These are phyloP conservation scores for Aquilaria sinensis DNA, from an alignment of 345 rosid species.

Conservation along the genomic window DNA sequence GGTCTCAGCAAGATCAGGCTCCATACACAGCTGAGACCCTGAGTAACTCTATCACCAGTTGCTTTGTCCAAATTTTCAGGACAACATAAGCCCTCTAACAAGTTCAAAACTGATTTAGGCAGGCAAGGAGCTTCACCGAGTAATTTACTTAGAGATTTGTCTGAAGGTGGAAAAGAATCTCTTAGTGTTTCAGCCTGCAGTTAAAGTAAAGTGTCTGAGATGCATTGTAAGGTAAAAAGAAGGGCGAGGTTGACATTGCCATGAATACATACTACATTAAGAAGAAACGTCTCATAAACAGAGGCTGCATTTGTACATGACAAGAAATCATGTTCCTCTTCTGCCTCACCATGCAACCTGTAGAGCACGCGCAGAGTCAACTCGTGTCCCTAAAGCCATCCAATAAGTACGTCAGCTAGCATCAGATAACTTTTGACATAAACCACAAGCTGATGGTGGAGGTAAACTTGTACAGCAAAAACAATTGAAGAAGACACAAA, in stretches of 20 bases:
- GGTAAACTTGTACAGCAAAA: neutral
- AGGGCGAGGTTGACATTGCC: conserved; percentile 9
- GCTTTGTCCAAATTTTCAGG: conserved; percentile 54
- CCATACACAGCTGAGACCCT: conserved; percentile 96
- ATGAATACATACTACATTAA: conserved; percentile 61
- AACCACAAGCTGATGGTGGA: no score
- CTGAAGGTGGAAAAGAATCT: conserved; percentile 97
- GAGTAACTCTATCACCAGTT: conserved; percentile 91
- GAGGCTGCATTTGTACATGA: conserved; percentile 89
- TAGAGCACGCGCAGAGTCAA: conserved; percentile 93
- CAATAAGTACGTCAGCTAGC: conserved; percentile 33
- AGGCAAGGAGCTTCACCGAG: conserved; percentile 91
- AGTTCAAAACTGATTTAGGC: conserved; percentile 72
- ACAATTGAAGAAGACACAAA: conserved; percentile 6
- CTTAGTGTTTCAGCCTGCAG: conserved; percentile 87
- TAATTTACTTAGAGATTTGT: conserved; percentile 88
- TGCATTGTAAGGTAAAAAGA: conserved; percentile 9
- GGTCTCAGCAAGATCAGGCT: conserved; percentile 83
- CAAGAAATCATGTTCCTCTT: conserved; percentile 91
- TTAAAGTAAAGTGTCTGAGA: conserved; percentile 11
- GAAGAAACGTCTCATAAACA: conserved; percentile 74
- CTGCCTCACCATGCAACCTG: conserved; percentile 89
- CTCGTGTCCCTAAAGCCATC: conserved; percentile 95
- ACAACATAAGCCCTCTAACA: conserved; percentile 76
- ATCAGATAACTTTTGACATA: neutral